Evolutionary conservation across 169 alveolate species (phyloP).

Genomic region (Plasmodium vivax): DNA sequence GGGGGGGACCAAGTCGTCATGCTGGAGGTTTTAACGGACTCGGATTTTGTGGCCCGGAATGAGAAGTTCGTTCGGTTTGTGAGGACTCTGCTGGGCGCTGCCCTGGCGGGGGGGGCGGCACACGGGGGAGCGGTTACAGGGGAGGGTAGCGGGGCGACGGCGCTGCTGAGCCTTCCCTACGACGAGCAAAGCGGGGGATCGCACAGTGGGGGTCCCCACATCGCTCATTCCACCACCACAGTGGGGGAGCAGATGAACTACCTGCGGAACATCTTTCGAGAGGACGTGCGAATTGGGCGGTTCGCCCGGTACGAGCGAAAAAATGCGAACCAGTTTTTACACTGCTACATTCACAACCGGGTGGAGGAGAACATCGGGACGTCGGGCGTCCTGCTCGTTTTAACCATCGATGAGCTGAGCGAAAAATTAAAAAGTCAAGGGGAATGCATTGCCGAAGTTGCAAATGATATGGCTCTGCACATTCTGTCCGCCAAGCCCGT

Average conservation of each 20-base stretch:
- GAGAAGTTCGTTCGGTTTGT: constrained; percentile 29
- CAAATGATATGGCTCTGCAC: constrained; percentile 63
- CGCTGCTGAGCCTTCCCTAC: constrained; percentile 14
- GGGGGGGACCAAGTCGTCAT: constrained; percentile 6
- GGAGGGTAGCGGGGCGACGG: not conserved
- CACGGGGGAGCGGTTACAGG: not conserved
- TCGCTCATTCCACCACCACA: not conserved
- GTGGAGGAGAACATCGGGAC: constrained; percentile 25
- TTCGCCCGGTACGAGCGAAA: constrained; percentile 11
- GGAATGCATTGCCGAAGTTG: constrained; percentile 12
- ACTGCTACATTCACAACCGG: constrained; percentile 46
- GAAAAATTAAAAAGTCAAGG: constrained; percentile 30
- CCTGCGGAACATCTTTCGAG: constrained; percentile 60
- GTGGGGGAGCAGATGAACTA: constrained; percentile 50
- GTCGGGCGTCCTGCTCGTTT: constrained; percentile 58
- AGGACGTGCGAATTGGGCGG: constrained; percentile 52
- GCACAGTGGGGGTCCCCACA: too few species aligned
- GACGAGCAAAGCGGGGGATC: not conserved
- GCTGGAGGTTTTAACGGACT: constrained; percentile 50
- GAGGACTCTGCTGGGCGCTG: not conserved
- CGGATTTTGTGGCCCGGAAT: constrained; percentile 53
- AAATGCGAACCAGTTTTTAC: constrained; percentile 50
- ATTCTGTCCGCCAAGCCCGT: constrained; percentile 62
- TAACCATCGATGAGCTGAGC: constrained; percentile 7
- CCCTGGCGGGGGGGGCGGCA: not conserved